Percentiles rank a stretch among this genome's conserved stretches.
Conservation (phyloP, 345 rosid species). For the Ceriops zippeliana region DNA sequence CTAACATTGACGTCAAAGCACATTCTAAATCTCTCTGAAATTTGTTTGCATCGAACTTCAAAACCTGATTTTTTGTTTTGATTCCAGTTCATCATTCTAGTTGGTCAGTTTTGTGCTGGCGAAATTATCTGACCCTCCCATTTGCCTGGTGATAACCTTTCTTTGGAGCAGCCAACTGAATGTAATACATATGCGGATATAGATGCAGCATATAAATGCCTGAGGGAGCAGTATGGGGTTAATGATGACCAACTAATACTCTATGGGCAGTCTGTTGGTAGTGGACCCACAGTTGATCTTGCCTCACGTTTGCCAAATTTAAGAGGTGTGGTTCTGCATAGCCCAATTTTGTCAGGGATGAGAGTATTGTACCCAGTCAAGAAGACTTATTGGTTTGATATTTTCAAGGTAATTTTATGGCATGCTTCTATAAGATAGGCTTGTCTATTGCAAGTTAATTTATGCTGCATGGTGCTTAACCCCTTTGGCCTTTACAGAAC, state of each 20-base stretch:
- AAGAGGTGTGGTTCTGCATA: slow-evolving; percentile 78
- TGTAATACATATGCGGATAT: slow-evolving; percentile 91
- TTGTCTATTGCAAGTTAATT: slow-evolving; percentile 4
- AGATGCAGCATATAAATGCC: slow-evolving; percentile 80
- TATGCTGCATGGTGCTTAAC: too few species aligned
- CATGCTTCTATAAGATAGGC: slow-evolving; percentile 2
- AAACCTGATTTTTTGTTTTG: neutral
- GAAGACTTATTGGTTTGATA: slow-evolving; percentile 93
- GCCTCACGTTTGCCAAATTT: slow-evolving; percentile 78
- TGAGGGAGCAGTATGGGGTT: slow-evolving; percentile 77
- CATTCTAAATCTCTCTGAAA: too few species aligned
- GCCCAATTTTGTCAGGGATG: slow-evolving; percentile 89
- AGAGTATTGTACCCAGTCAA: slow-evolving; percentile 91
- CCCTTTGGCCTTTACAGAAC: slow-evolving; percentile 47
- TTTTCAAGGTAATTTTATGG: slow-evolving; percentile 61
- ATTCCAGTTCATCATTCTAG: neutral
- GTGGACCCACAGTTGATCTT: slow-evolving; percentile 94
- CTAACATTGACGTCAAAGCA: too few species aligned
- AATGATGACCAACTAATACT: slow-evolving; percentile 83
- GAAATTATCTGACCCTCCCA: neutral
- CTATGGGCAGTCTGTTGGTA: slow-evolving; percentile 97
- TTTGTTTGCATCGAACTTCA: neutral
- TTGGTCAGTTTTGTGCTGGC: neutral
- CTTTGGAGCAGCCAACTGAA: slow-evolving; percentile 76
- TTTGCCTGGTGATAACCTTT: neutral